A percentile compares a stretch with the other conserved stretches of the same genome.
phyloP scores from a whole-genome alignment of 2,329 filamentous ascomycete species.

The Periconia digitata region DNA sequence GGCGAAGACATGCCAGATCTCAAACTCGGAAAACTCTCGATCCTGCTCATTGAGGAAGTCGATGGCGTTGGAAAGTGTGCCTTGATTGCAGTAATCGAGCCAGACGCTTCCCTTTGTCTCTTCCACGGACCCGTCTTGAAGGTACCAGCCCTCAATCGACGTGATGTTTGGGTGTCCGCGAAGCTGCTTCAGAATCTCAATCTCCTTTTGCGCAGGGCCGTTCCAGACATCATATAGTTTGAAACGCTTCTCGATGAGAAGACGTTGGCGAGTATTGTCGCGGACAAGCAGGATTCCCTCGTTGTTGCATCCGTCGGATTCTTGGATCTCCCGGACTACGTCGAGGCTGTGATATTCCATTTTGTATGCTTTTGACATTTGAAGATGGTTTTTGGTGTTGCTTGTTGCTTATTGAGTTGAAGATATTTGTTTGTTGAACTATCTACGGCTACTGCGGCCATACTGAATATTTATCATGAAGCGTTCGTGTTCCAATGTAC shows the following conservation, averaged over 20 bases:
- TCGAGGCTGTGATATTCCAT: not conserved
- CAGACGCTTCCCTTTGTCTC: not conserved
- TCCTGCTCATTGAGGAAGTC: not conserved
- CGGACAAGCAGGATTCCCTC: conserved; percentile 1
- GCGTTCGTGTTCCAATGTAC: no score
- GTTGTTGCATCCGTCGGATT: not conserved
- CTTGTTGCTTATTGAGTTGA: no score
- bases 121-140: not conserved
- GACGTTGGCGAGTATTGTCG: not conserved
- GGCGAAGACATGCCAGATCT: conserved; percentile 1
- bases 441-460: no score
- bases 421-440: no score
- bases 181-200: conserved; percentile 2
- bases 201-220: not conserved
- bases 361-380: not conserved
- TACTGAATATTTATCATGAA: no score
- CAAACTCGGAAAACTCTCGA: not conserved
- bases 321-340: not conserved
- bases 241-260: conserved; percentile 3
- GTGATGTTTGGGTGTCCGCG: conserved; percentile 1
- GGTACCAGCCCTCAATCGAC: not conserved
- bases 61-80: not conserved
- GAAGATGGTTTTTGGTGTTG: no score
- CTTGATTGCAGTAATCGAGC: conserved; percentile 1
- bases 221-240: not conserved